Conservation (phyloP, 257 asterid genomes). For the Solanum commersonii region DNA sequence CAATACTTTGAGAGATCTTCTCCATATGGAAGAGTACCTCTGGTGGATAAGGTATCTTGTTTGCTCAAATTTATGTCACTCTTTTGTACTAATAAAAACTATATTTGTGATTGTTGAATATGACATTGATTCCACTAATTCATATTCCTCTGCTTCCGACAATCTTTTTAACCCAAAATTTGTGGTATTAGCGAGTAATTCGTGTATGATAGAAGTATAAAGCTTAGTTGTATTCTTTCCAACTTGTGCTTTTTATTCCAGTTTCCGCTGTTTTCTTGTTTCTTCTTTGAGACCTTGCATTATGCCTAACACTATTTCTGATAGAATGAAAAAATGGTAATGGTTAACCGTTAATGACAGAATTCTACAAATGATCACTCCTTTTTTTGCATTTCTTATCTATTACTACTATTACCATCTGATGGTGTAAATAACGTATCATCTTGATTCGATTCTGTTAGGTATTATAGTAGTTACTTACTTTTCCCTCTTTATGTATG, state of each 20-base stretch:
- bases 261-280: background rate
- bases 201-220: background rate
- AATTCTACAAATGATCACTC: background rate
- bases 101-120: background rate
- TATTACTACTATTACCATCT: background rate
- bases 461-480: background rate
- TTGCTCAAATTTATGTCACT: background rate
- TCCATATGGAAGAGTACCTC: conserved; percentile 48
- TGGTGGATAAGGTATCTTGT: conserved; percentile 33
- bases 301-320: background rate
- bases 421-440: background rate
- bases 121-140: background rate
- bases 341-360: background rate
- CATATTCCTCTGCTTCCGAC: background rate
- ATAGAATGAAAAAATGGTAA: background rate
- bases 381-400: background rate
- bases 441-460: background rate
- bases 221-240: background rate
- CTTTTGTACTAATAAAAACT: background rate
- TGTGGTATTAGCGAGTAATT: background rate
- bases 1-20: conserved; percentile 40
- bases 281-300: background rate
- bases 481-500: background rate
- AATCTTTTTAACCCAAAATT: background rate
- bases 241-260: background rate